Evolutionary conservation across 2,329 filamentous ascomycete genomes (phyloP), one percentile per base, ranked within the genome.

Genomic region (Verticillium klebahnii): DNA sequence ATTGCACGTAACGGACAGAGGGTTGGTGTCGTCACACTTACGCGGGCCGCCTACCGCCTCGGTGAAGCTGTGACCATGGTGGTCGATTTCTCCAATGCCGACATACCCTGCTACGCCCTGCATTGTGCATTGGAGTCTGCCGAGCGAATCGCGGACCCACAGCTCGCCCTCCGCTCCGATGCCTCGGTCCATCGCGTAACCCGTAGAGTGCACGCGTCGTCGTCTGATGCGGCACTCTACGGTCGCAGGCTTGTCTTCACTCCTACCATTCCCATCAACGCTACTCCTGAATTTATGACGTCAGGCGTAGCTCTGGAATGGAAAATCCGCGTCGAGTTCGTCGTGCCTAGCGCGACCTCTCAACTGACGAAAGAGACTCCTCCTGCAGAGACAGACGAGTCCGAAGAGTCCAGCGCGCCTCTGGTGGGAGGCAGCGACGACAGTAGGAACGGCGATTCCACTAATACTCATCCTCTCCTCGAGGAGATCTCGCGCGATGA

Each of bases 311-410:
- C 86, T 66, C 79, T 97, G 31, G 90, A 92, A 67, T 99, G 95
- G 95, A 91, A 90, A 73, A 80, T 99, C 37, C 82, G 92, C 1
- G 87, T 99, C 62, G 93, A 98, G 75, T 99, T 99, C 75, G 93
- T 97, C 31, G 94, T 94, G 6, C 89, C 91, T 6, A 67, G 71
- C 52, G 64, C 64, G 12, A 23, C 45, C 45, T 6, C 45, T 14
- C 45, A 52, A 52, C 45, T 11, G 3, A 12, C 45, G 17, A 52
- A 52, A 52, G n/a, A 52, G n/a, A 29, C 45, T 25, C 45, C 45
- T 23, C 17, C 11, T 52, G 45, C 45, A 14, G 69, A 70, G 23
- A 36, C 64, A 61, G 64, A 67, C n/a, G 66, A 68, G n/a, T 11
- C 25, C 11, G 58, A 59, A n/a, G 54, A 56, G 17, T 25, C 54